Conservation (phyloP, 2,329 filamentous ascomycete genomes). For the Stagonosporopsis vannaccii region DNA sequence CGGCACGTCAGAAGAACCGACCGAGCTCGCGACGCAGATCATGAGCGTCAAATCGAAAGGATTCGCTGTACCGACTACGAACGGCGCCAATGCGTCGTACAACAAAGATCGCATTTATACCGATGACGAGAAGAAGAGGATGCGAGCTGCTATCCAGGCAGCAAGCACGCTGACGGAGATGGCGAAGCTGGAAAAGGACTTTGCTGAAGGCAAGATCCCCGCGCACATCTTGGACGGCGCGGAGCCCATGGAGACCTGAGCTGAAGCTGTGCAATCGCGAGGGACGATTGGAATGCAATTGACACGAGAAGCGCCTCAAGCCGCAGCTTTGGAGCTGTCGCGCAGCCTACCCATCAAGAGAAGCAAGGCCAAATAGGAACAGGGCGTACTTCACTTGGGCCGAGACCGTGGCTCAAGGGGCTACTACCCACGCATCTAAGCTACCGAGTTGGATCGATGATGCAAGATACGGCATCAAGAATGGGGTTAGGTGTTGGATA, state of each 20-base stretch:
- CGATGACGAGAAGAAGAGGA: constrained; percentile 82
- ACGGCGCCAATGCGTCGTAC: constrained; percentile 41
- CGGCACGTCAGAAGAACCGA: constrained; percentile 78
- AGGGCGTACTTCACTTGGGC: neutral
- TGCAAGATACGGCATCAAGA: neutral
- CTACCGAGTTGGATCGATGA: neutral
- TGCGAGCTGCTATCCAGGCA: constrained; percentile 86
- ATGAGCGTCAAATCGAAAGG: constrained; percentile 82
- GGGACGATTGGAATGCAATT: neutral
- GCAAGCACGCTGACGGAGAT: constrained; percentile 92
- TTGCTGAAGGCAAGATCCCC: constrained; percentile 88
- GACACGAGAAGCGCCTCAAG: neutral
- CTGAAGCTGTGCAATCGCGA: neutral
- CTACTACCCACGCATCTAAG: neutral
- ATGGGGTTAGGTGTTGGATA: neutral
- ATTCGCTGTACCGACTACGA: constrained; percentile 64
- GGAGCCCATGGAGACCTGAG: constrained; percentile 41
- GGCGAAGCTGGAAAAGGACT: constrained; percentile 84
- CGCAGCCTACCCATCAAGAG: neutral
- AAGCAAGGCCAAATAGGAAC: neutral
- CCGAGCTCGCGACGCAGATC: constrained; percentile 76
- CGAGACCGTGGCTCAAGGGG: neutral
- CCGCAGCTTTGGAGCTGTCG: neutral
- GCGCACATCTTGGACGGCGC: constrained; percentile 38
- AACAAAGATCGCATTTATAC: constrained; percentile 74